phyloP scores from a whole-genome alignment of 2,329 filamentous ascomycete species.

The Botrytis porri region DNA sequence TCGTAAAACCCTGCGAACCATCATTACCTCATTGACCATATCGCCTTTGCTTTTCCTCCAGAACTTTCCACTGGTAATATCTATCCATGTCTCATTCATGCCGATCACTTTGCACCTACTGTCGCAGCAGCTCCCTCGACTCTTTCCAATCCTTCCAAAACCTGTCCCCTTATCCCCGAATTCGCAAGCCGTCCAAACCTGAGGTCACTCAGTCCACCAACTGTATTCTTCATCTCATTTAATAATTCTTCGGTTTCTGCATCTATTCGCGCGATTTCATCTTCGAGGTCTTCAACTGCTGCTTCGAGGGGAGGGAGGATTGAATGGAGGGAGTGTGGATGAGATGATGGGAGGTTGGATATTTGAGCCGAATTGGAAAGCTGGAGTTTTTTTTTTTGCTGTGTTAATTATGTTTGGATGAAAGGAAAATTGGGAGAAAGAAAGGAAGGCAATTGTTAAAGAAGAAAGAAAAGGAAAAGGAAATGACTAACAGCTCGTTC shows the following conservation, averaged over 20 bases:
- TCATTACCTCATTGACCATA: background rate
- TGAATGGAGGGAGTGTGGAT: constrained; percentile 58
- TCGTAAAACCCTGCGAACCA: background rate
- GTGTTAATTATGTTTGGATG: background rate
- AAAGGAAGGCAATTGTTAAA: background rate
- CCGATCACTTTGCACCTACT: background rate
- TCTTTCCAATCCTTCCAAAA: constrained; percentile 62
- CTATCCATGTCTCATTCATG: background rate
- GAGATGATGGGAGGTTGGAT: constrained; percentile 45
- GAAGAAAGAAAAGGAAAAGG: background rate
- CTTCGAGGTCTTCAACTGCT: constrained; percentile 63
- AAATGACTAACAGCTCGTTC: constrained; percentile 50
- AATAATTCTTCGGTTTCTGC: constrained; percentile 60
- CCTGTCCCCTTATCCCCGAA: constrained; percentile 59
- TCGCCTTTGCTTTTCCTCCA: background rate
- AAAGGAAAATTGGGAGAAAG: background rate
- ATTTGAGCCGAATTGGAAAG: constrained; percentile 24
- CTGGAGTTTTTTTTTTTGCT: background rate
- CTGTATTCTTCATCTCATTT: constrained; percentile 59
- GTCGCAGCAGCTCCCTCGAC: constrained; percentile 45
- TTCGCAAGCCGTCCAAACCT: constrained; percentile 75
- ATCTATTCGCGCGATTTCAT: constrained; percentile 64
- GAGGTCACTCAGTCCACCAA: constrained; percentile 76
- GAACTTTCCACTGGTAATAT: background rate
- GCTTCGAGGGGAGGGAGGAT: constrained; percentile 68